Evolutionary conservation across 192 early-diverging fungal species (phyloP).

Genomic region (Linnemannia zychae): DNA sequence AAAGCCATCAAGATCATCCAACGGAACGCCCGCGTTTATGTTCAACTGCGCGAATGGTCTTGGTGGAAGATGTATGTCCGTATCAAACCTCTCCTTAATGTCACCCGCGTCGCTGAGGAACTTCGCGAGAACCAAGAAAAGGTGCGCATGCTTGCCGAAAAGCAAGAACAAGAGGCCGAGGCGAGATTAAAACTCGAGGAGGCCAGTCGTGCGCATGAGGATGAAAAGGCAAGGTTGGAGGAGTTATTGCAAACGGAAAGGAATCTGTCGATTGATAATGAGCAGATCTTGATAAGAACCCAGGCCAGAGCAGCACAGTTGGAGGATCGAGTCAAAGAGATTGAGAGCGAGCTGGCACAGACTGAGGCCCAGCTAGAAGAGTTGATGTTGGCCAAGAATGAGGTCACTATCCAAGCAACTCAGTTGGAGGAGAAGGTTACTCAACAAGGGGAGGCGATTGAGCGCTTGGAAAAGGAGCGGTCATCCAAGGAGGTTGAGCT

Average conservation of each 20-base stretch:
- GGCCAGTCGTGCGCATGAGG: constrained; percentile 70
- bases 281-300: constrained; percentile 85
- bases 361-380: constrained; percentile 75
- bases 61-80: constrained; percentile 98
- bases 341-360: constrained; percentile 70
- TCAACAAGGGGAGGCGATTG: constrained; percentile 23
- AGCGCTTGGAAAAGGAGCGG: constrained; percentile 41
- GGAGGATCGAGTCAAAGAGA: constrained; percentile 74
- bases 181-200: constrained; percentile 68
- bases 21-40: constrained; percentile 92
- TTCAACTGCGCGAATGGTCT: constrained; percentile 90
- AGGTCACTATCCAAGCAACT: constrained; percentile 11
- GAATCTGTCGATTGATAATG: constrained; percentile 83
- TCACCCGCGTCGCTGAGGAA: constrained; percentile 87
- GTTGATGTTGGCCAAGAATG: constrained; percentile 61
- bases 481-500: constrained; percentile 49
- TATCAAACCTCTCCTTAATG: constrained; percentile 89
- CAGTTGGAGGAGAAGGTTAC: constrained; percentile 45
- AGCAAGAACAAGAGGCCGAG: constrained; percentile 72
- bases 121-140: constrained; percentile 78
- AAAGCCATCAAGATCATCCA: constrained; percentile 94
- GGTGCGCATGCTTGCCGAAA: constrained; percentile 80
- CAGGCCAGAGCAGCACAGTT: constrained; percentile 79
- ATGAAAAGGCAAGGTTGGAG: constrained; percentile 79
- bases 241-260: constrained; percentile 79